These are phyloP conservation scores for Fusarium palustre DNA, from an alignment of 2,329 filamentous ascomycete species.

Conservation along the genomic window DNA sequence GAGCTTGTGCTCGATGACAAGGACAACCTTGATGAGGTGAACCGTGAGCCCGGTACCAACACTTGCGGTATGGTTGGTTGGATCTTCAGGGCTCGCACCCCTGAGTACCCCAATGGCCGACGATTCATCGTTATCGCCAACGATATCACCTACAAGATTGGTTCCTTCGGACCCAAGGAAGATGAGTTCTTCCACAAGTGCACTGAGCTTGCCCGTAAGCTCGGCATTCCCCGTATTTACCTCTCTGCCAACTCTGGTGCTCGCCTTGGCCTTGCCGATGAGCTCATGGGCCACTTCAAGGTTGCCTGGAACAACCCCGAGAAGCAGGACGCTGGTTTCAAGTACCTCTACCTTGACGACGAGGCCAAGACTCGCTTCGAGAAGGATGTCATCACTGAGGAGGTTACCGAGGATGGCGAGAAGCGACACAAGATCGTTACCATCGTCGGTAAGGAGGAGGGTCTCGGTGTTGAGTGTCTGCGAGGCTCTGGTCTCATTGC, in stretches of 20 bases:
- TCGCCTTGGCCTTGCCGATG: conserved; percentile 94
- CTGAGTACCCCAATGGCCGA: conserved; percentile 92
- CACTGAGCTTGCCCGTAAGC: conserved; percentile 91
- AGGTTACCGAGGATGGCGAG: conserved; percentile 87
- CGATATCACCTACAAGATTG: conserved; percentile 99
- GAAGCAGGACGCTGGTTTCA: conserved; percentile 90
- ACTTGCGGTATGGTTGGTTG: conserved; percentile 98
- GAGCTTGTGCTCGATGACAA: conserved; percentile 96
- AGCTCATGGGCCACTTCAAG: conserved; percentile 96
- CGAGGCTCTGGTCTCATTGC: conserved; percentile 98
- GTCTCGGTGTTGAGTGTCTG: conserved; percentile 96
- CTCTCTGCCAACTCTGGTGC: conserved; percentile 99
- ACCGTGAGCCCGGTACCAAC: conserved; percentile 95
- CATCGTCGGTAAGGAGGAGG: conserved; percentile 92
- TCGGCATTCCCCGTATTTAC: conserved; percentile 97
- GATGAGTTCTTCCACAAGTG: conserved; percentile 99
- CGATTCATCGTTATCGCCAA: conserved; percentile 98
- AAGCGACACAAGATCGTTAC: conserved; percentile 94
- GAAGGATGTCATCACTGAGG: conserved; percentile 80
- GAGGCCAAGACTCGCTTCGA: conserved; percentile 89
- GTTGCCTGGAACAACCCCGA: conserved; percentile 92
- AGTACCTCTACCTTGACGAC: conserved; percentile 93
- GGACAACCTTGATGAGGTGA: conserved; percentile 91
- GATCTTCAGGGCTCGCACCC: conserved; percentile 93
- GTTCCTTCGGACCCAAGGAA: conserved; percentile 95